Percentiles rank a stretch among this genome's conserved stretches.
These are phyloP conservation scores for Aspergillus flavus DNA, from an alignment of 2,329 filamentous ascomycete genomes.

Conservation along the genomic window DNA sequence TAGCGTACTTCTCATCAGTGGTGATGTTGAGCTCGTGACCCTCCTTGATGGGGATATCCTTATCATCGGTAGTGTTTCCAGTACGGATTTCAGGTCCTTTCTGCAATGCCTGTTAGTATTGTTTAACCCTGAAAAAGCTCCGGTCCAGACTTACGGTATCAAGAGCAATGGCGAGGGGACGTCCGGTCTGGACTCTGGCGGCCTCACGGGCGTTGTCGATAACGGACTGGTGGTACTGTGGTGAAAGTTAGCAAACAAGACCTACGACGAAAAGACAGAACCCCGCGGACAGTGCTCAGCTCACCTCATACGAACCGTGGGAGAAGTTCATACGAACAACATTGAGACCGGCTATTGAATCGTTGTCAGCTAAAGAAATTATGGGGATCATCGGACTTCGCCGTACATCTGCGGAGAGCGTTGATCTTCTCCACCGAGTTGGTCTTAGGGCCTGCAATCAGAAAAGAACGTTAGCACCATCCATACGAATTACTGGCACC, in stretches of 20 bases:
- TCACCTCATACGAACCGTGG: slow-evolving; percentile 79
- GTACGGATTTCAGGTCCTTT: slow-evolving; percentile 89
- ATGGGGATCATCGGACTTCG: slow-evolving; percentile 7
- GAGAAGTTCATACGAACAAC: slow-evolving; percentile 99
- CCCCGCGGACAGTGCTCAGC: slow-evolving; percentile 10
- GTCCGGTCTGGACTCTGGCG: slow-evolving; percentile 74
- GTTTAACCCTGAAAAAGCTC: neutral
- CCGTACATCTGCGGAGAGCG: slow-evolving; percentile 71
- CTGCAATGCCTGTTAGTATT: slow-evolving; percentile 35
- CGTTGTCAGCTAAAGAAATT: slow-evolving; percentile 18
- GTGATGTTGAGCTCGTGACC: slow-evolving; percentile 92
- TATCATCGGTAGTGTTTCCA: slow-evolving; percentile 70
- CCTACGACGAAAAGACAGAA: neutral
- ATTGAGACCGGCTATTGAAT: slow-evolving; percentile 74
- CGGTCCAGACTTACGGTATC: slow-evolving; percentile 63
- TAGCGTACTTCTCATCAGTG: slow-evolving; percentile 90
- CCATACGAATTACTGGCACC: slow-evolving; percentile 1
- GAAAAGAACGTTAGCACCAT: slow-evolving; percentile 26
- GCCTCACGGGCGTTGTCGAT: slow-evolving; percentile 93
- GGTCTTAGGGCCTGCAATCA: slow-evolving; percentile 77
- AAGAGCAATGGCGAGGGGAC: slow-evolving; percentile 93
- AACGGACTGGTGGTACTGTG: slow-evolving; percentile 91
- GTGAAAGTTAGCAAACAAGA: neutral
- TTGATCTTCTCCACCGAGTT: slow-evolving; percentile 98
- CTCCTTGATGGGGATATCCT: slow-evolving; percentile 77